Percentiles rank a stretch among this genome's conserved stretches.
Conservation (phyloP, 768 basidiomycete genomes). For the Hirschioporus abietinus region DNA sequence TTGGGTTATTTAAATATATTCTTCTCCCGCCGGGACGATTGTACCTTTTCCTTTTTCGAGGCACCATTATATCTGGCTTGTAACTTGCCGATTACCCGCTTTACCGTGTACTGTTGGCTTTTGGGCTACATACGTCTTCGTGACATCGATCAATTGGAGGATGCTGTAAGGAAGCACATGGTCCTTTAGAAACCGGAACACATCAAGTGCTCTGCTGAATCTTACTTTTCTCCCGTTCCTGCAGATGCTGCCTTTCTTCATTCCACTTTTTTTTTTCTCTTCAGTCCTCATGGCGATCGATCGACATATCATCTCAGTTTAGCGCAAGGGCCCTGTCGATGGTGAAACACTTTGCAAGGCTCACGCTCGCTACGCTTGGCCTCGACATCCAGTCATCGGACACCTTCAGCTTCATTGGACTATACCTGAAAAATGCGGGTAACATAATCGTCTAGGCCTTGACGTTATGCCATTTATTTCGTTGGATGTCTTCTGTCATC, state of each 20-base stretch:
- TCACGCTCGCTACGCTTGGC: background rate
- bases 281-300: background rate
- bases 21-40: background rate
- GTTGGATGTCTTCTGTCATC: background rate
- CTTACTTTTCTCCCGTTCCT: background rate
- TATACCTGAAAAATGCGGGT: background rate
- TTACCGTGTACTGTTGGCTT: background rate
- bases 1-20: constrained; percentile 28
- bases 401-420: background rate
- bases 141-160: background rate
- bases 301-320: background rate
- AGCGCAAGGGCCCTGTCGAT: background rate
- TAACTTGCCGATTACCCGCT: background rate
- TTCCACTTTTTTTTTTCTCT: background rate
- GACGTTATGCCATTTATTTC: background rate
- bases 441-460: constrained; percentile 1
- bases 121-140: background rate
- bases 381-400: background rate
- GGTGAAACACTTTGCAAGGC: background rate
- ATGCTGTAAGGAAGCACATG: background rate
- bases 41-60: background rate
- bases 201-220: background rate
- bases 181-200: background rate
- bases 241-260: background rate
- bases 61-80: background rate